These are phyloP conservation scores for Talaromyces sp. DNA, from an alignment of 2,329 filamentous ascomycete genomes.

Conservation along the genomic window DNA sequence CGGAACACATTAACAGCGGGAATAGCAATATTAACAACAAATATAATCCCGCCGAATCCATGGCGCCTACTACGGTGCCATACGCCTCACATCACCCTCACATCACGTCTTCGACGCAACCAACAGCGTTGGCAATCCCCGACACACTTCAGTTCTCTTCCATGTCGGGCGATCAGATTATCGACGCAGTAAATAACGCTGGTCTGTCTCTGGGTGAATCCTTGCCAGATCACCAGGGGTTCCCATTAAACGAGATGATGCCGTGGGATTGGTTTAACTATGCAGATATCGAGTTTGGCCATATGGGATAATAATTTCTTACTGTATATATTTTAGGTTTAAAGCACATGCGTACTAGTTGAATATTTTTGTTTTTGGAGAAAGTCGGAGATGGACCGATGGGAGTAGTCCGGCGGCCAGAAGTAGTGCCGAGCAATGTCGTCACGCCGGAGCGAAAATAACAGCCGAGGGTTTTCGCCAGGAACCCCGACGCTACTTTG, in stretches of 20 bases:
- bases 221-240: constrained; percentile 42
- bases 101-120: constrained; percentile 21
- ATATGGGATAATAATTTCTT: neutral
- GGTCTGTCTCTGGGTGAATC: constrained; percentile 54
- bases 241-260: constrained; percentile 57
- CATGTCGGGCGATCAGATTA: constrained; percentile 67
- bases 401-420: constrained; percentile 19
- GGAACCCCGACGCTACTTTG: neutral
- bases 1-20: neutral
- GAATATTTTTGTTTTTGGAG: neutral
- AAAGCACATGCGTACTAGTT: neutral
- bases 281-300: constrained; percentile 15
- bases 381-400: neutral
- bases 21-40: neutral
- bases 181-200: constrained; percentile 61
- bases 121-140: constrained; percentile 36
- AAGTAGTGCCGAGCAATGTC: constrained; percentile 24
- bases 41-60: neutral
- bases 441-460: constrained; percentile 7
- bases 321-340: neutral
- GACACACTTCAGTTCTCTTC: constrained; percentile 60
- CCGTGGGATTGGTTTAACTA: constrained; percentile 56
- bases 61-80: neutral
- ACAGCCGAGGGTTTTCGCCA: neutral
- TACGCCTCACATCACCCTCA: neutral